Conservation (phyloP, 2,329 filamentous ascomycete genomes). For the Aureobasidium namibiae region DNA sequence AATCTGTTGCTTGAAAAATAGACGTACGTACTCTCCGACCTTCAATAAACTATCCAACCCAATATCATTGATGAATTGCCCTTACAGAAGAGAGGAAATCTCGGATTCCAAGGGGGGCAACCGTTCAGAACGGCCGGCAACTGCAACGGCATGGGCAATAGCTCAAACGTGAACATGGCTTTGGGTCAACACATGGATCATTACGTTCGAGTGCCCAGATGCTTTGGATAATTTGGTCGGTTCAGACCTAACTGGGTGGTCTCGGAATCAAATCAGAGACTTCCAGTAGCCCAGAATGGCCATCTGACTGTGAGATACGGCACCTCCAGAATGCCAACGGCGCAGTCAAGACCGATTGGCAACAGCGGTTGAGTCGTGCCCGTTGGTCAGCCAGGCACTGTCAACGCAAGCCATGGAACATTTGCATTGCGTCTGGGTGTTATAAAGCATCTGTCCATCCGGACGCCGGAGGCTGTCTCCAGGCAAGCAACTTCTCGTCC, state of each 20-base stretch:
- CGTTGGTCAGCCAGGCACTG: slow-evolving; percentile 10
- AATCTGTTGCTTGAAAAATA: neutral
- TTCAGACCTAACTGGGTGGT: neutral
- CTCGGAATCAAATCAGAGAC: neutral
- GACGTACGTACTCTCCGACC: neutral
- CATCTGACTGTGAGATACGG: neutral
- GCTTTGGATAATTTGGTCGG: neutral
- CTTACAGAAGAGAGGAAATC: slow-evolving; percentile 1
- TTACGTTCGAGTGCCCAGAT: neutral
- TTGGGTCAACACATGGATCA: neutral
- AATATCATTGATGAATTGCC: neutral
- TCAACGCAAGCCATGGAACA: slow-evolving; percentile 3
- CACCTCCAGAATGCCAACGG: neutral
- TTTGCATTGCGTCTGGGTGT: neutral
- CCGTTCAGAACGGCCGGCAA: slow-evolving; percentile 10
- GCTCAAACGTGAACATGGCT: slow-evolving; percentile 7
- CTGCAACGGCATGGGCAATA: slow-evolving; percentile 4
- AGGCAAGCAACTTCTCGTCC: slow-evolving; percentile 4
- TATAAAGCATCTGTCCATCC: slow-evolving; percentile 3
- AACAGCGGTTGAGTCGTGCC: slow-evolving; percentile 5
- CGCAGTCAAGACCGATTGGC: slow-evolving; percentile 8
- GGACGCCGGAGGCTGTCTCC: neutral
- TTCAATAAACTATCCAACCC: neutral
- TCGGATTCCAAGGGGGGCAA: slow-evolving; percentile 1
- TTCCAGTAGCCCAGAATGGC: neutral